Evolutionary conservation across 75 land plant species (phyloP), one percentile per base, ranked within the genome.

Genomic region (Pinus tabuliformis): DNA sequence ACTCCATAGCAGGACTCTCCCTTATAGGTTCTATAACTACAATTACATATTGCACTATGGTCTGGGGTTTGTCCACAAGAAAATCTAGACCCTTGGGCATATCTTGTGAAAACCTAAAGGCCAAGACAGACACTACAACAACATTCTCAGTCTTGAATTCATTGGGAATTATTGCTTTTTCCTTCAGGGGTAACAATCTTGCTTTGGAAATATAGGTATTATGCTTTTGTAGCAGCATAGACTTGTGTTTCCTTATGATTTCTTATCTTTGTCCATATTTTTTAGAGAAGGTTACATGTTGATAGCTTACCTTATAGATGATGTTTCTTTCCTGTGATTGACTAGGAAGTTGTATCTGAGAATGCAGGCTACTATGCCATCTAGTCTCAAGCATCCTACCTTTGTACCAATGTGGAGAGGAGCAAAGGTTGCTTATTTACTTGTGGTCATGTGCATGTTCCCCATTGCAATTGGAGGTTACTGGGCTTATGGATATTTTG

Each of bases 121-220:
- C 45, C 1, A 61, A 80, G 18, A 59, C 82, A 3, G 33, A 56
- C 13, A 56, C 78, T 58, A 79, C 76, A 13, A 73, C 86, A 22
- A 42, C 65, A 1, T 84, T 87, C 37, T 57, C 90, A 36, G 57
- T 89, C 39, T 54, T 88, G 59, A 90, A 90, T 80, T 83, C 90
- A 13, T 73, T 90, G 6, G 91, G 91, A 24, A 83, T 90, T 26
- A 54, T 90, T 9, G 83, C 87, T 37, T 90, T 90, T 74, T 77
- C 91, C 57, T 90, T 88, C 59, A 75, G 85, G 73, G 91, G 91
- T 64, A 90, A 90, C 74, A 90, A 90, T 76, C 78, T 90, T 42
- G 87, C 78, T 42, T 59, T 90, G 60, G 91, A 90, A 70, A 90
- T 90, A 39, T 87, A 90, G 88, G 91, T 88, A 78, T 20, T 54